Conservation (phyloP, 805 yeast species). For the Brettanomyces naardenensis region DNA sequence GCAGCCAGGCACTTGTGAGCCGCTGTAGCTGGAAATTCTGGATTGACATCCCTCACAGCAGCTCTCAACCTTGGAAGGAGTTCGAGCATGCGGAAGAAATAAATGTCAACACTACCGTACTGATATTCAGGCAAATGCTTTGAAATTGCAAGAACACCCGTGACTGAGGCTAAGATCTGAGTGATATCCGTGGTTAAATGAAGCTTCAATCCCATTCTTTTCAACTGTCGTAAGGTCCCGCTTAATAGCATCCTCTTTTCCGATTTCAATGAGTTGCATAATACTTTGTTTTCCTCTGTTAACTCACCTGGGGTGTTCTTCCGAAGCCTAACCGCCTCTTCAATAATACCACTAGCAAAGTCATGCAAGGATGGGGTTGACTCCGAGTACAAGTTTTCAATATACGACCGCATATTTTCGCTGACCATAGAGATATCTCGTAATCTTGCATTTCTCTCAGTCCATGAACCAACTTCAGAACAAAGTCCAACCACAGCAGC, state of each 20-base stretch:
- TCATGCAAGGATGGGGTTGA: slow-evolving; percentile 42
- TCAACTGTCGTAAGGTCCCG: slow-evolving; percentile 66
- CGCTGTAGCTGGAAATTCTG: slow-evolving; percentile 70
- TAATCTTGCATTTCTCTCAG: slow-evolving; percentile 47
- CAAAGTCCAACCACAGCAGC: slow-evolving; percentile 14
- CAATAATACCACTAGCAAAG: slow-evolving; percentile 45
- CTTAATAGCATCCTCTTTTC: slow-evolving; percentile 76
- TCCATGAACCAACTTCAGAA: slow-evolving; percentile 38
- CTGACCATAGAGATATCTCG: slow-evolving; percentile 41
- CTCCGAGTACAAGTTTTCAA: slow-evolving; percentile 25
- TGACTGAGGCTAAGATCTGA: slow-evolving; percentile 52
- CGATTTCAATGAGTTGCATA: slow-evolving; percentile 62
- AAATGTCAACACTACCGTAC: slow-evolving; percentile 32
- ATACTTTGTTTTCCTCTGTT: slow-evolving; percentile 69
- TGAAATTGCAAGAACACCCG: slow-evolving; percentile 50
- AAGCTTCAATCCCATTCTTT: slow-evolving; percentile 67
- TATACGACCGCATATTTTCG: slow-evolving; percentile 48
- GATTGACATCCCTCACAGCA: slow-evolving; percentile 49
- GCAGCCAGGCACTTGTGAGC: slow-evolving; percentile 71
- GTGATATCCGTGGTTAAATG: slow-evolving; percentile 60
- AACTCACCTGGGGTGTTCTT: slow-evolving; percentile 69
- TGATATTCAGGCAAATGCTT: slow-evolving; percentile 34
- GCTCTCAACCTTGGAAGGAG: slow-evolving; percentile 72
- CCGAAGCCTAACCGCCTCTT: slow-evolving; percentile 54
- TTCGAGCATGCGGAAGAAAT: slow-evolving; percentile 68